Evolutionary conservation across 179 eudicot genomes (phyloP).

Genomic region (Camellia oleifera): DNA sequence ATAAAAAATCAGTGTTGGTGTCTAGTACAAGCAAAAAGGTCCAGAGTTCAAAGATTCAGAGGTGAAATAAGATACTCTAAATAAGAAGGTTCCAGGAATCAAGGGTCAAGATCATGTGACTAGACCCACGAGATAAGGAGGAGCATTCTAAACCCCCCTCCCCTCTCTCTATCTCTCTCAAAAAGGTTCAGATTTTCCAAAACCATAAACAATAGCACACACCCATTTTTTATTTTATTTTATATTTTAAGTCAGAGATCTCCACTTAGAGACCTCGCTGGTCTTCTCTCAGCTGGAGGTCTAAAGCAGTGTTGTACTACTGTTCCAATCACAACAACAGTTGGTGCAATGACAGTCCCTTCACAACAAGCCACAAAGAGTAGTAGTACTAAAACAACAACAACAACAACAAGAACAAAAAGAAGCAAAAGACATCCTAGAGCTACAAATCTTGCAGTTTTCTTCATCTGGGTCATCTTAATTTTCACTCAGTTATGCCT

Average conservation of each 20-base stretch:
- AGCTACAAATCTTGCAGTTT: constrained; percentile 15
- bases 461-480: constrained; percentile 34
- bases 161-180: constrained; percentile 19
- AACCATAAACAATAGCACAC: background rate
- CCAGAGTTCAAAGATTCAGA: constrained; percentile 43
- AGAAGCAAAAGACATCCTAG: constrained; percentile 3
- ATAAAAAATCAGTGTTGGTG: background rate
- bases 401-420: background rate
- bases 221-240: background rate
- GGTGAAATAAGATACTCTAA: constrained; percentile 22
- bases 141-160: constrained; percentile 6
- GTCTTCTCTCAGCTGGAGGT: constrained; percentile 6
- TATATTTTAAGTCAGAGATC: constrained; percentile 9
- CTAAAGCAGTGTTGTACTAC: background rate
- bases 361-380: background rate
- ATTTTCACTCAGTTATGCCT: constrained; percentile 27
- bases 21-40: constrained; percentile 21
- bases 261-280: background rate
- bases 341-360: constrained; percentile 22
- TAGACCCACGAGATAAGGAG: constrained; percentile 34
- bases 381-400: too few relatives aligned
- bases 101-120: constrained; percentile 56
- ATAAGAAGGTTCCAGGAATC: constrained; percentile 67
- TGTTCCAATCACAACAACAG: background rate
- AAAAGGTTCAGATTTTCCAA: background rate